A percentile compares a stretch with the other conserved stretches of the same genome.
phyloP scores from a whole-genome alignment of 768 basidiomycete genomes.

The Russula sp. region DNA sequence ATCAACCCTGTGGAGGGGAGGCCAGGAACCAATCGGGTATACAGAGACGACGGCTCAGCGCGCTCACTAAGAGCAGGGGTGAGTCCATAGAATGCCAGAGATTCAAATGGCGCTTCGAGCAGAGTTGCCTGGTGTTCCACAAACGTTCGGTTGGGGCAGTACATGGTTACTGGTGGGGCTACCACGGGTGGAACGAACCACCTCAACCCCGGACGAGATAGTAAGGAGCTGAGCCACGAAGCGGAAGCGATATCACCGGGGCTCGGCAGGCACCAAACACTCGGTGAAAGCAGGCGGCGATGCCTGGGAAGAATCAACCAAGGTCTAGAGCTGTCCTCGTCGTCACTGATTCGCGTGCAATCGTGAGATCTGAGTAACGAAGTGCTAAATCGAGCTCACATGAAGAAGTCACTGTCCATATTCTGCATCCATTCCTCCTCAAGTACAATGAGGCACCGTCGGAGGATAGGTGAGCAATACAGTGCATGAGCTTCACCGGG shows the following conservation, averaged over 20 bases:
- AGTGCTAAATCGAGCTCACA: conserved; percentile 34
- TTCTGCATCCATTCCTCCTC: conserved; percentile 38
- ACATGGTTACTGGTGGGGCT: conserved; percentile 74
- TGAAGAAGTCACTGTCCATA: conserved; percentile 40
- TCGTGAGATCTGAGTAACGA: not conserved
- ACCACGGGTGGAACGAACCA: conserved; percentile 85
- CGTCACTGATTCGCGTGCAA: conserved; percentile 5
- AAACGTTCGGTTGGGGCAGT: conserved; percentile 74
- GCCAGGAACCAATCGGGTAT: conserved; percentile 48
- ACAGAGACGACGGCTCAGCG: conserved; percentile 41
- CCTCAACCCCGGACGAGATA: conserved; percentile 72
- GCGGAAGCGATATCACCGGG: conserved; percentile 55
- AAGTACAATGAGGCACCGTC: conserved; percentile 44
- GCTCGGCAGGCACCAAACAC: conserved; percentile 42
- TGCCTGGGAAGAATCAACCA: conserved; percentile 34
- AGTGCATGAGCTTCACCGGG: conserved; percentile 61
- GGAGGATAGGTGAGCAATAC: conserved; percentile 55
- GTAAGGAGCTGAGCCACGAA: conserved; percentile 68
- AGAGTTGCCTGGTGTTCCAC: conserved; percentile 58
- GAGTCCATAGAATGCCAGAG: conserved; percentile 78
- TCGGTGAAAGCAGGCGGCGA: conserved; percentile 25
- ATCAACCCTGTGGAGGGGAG: conserved; percentile 65
- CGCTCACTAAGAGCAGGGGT: conserved; percentile 61
- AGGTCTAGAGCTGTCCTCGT: conserved; percentile 25
- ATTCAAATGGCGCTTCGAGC: conserved; percentile 65